Conservation (phyloP, 2,329 filamentous ascomycete species). For the Hypocreales sp. region DNA sequence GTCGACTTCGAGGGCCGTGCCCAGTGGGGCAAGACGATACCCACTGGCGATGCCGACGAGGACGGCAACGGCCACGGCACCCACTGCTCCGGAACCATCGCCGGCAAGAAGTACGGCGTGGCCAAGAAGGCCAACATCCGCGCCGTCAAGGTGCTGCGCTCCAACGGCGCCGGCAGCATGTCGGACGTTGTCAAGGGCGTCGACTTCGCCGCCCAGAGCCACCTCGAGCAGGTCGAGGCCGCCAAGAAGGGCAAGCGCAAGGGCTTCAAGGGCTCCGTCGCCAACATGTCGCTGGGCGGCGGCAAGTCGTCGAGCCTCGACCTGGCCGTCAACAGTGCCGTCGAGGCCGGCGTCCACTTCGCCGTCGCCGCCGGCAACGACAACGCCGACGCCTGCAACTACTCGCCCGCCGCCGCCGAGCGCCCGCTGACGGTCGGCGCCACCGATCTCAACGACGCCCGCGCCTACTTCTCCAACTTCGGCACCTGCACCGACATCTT, state of each 20-base stretch:
- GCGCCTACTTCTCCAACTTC: constrained; percentile 99
- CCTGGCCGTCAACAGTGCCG: constrained; percentile 83
- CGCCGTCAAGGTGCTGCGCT: constrained; percentile 95
- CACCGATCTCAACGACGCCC: constrained; percentile 82
- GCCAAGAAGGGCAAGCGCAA: constrained; percentile 83
- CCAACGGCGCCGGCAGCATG: constrained; percentile 97
- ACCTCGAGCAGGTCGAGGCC: constrained; percentile 57
- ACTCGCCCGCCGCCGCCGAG: constrained; percentile 85
- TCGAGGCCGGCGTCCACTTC: constrained; percentile 86
- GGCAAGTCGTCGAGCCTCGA: constrained; percentile 92
- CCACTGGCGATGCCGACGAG: constrained; percentile 63
- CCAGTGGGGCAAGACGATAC: constrained; percentile 94
- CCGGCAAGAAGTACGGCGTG: constrained; percentile 97
- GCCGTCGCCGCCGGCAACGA: constrained; percentile 97
- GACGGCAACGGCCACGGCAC: constrained; percentile 98
- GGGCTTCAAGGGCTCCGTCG: constrained; percentile 96
- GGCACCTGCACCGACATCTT: constrained; percentile 99
- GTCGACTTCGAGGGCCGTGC: constrained; percentile 96
- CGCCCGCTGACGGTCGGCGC: constrained; percentile 94
- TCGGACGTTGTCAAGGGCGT: constrained; percentile 97
- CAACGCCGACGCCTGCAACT: constrained; percentile 98
- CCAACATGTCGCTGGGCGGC: constrained; percentile 98
- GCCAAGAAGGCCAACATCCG: constrained; percentile 97
- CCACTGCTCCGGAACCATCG: constrained; percentile 96
- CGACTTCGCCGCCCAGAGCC: constrained; percentile 76